Base-by-base conservation (phyloP, 495 filamentous ascomycete species). In the Parathielavia hyrcaniae region DNA sequence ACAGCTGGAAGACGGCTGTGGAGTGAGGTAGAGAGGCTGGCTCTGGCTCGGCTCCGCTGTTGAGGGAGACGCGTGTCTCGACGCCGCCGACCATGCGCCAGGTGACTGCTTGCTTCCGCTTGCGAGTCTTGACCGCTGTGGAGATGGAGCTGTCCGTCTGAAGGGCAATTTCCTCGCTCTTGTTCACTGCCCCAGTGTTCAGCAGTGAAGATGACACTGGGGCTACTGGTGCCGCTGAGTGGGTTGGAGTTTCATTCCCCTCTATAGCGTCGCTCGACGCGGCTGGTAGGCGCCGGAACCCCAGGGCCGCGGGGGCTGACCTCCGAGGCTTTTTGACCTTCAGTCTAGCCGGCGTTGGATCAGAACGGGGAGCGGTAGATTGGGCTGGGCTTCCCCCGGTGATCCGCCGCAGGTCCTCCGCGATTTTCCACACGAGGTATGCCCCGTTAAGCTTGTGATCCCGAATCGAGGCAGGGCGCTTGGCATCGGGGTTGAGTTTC, bases 41-140 rank as follows among this genome's bases (percentile, higher is more conserved):
- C 16, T 45, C 10, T 40, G 38, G 48, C 1, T 55, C 57, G 14
- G 32, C 50, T 12, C 50, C 34, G 5, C 44, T 40, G 44, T 58
- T 32, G 54, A 67, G 48, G 5, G 62, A 51, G n/a, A 69, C 58
- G 0, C 45, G 56, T 1, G 71, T 70, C 47, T 75, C 71, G 1
- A 75, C 66, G 4, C 73, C 73, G 9, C 69, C 54, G 13, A 75
- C 63, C 39, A 71, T 68, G 41, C 75, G 73, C 63, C 70, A 72
- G 17, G 63, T 48, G 13, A 67, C 52, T 1, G 59, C 53, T 17
- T 62, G 59, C 47, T 76, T 77, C 50, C 75, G 69, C 56, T 71
- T 72, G 36, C 73, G 71, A 39, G 58, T 62, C 53, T 77, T 77
- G 46, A 75, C 73, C 19, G 68, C 65, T 6, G 67, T 65, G 5